phyloP scores from a whole-genome alignment of 306 rosid species.

The Pueraria montana region DNA sequence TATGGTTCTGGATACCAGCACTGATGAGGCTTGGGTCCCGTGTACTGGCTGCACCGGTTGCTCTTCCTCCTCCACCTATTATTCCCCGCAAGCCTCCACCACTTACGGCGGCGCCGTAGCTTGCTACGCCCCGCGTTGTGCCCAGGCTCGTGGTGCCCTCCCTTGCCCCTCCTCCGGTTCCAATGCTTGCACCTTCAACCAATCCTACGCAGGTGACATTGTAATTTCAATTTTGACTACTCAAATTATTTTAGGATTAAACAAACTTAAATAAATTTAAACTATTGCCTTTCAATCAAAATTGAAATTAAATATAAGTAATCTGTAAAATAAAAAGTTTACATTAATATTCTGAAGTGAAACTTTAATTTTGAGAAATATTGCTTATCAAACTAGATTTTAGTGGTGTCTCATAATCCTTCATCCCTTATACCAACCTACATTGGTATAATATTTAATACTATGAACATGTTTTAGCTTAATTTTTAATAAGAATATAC shows the following conservation, averaged over 20 bases:
- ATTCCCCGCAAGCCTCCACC: constrained; percentile 57
- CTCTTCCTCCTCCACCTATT: constrained; percentile 55
- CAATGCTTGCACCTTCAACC: constrained; percentile 65
- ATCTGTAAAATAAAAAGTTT: too few relatives aligned
- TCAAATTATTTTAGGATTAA: too few relatives aligned
- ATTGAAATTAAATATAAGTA: too few relatives aligned
- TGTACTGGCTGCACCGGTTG: constrained; percentile 60
- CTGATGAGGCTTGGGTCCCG: constrained; percentile 70
- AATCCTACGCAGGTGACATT: constrained; percentile 47
- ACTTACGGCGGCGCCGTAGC: constrained; percentile 49
- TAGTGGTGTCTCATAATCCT: neutral
- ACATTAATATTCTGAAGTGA: too few relatives aligned
- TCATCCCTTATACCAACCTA: neutral
- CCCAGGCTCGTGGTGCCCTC: constrained; percentile 60
- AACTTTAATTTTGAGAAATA: too few relatives aligned
- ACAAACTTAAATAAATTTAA: too few relatives aligned
- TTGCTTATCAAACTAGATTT: too few relatives aligned
- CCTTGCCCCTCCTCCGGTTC: constrained; percentile 56
- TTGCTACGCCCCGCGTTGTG: constrained; percentile 62
- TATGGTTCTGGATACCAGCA: constrained; percentile 68
- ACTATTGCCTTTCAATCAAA: too few relatives aligned
- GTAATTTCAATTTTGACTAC: too few relatives aligned
- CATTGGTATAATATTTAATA: neutral
- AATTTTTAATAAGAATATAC: neutral
- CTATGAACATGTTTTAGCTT: neutral